phyloP scores from a whole-genome alignment of 768 basidiomycete genomes.

The Kwoniella pini region DNA sequence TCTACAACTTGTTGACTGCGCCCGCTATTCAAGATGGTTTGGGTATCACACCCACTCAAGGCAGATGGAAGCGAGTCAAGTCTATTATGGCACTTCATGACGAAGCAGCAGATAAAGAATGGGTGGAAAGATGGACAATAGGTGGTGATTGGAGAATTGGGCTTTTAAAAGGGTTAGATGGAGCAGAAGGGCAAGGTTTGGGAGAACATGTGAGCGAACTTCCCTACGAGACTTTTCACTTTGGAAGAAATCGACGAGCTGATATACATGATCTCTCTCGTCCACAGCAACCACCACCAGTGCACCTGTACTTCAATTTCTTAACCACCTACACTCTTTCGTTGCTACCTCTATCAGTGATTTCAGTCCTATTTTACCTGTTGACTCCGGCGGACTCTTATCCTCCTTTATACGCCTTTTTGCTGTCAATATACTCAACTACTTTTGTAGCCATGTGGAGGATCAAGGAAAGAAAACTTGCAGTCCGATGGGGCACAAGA shows the following conservation, averaged over 20 bases:
- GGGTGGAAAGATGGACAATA: constrained; percentile 57
- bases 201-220: constrained; percentile 40
- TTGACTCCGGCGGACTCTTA: constrained; percentile 60
- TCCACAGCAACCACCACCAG: constrained; percentile 43
- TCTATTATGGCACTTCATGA: constrained; percentile 83
- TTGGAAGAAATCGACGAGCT: neutral
- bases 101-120: constrained; percentile 56
- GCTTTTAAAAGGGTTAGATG: constrained; percentile 31
- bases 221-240: too few species aligned
- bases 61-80: constrained; percentile 77
- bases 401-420: constrained; percentile 71
- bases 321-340: constrained; percentile 78
- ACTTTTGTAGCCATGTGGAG: constrained; percentile 91
- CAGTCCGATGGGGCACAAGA: constrained; percentile 73
- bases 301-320: constrained; percentile 72
- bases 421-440: constrained; percentile 80
- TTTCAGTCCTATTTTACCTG: constrained; percentile 71
- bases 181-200: constrained; percentile 22
- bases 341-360: constrained; percentile 70
- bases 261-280: neutral
- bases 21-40: constrained; percentile 76
- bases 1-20: constrained; percentile 53
- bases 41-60: constrained; percentile 70
- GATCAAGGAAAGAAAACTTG: constrained; percentile 77
- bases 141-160: constrained; percentile 49